These are phyloP conservation scores for Hygrocybe punicea DNA, from an alignment of 768 basidiomycete genomes.

Conservation along the genomic window DNA sequence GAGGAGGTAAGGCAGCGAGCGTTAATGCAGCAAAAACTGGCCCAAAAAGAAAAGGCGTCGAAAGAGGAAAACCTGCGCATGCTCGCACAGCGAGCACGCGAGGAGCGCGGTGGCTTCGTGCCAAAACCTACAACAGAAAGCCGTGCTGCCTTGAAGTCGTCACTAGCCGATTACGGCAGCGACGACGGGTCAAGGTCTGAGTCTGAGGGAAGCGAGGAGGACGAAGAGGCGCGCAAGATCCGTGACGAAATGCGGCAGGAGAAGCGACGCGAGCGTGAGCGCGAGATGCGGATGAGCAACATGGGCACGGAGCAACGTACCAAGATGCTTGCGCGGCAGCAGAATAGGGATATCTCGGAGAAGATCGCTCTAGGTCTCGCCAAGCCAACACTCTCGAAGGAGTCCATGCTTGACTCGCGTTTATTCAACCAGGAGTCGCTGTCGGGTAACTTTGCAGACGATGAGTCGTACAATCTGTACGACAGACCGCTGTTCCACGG, in stretches of 20 bases:
- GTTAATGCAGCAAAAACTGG: slow-evolving; percentile 98
- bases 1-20: slow-evolving; percentile 96
- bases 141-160: slow-evolving; percentile 68
- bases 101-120: slow-evolving; percentile 83
- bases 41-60: slow-evolving; percentile 93
- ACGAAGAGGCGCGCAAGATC: slow-evolving; percentile 81
- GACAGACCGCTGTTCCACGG: slow-evolving; percentile 96
- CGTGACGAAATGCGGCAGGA: slow-evolving; percentile 89
- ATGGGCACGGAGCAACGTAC: slow-evolving; percentile 98
- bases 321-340: slow-evolving; percentile 91
- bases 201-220: slow-evolving; percentile 58
- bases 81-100: slow-evolving; percentile 91
- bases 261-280: slow-evolving; percentile 90
- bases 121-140: slow-evolving; percentile 64
- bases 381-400: slow-evolving; percentile 93
- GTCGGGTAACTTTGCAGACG: slow-evolving; percentile 76
- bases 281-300: slow-evolving; percentile 97
- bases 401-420: slow-evolving; percentile 95
- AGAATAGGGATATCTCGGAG: slow-evolving; percentile 98
- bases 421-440: slow-evolving; percentile 96
- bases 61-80: slow-evolving; percentile 95
- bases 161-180: slow-evolving; percentile 81
- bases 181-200: slow-evolving; percentile 55
- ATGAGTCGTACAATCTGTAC: slow-evolving; percentile 92
- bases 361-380: slow-evolving; percentile 97